A percentile compares a stretch with the other conserved stretches of the same genome.
Evolutionary conservation across 2,329 filamentous ascomycete species (phyloP).

Genomic region (Botrytis sinoallii): DNA sequence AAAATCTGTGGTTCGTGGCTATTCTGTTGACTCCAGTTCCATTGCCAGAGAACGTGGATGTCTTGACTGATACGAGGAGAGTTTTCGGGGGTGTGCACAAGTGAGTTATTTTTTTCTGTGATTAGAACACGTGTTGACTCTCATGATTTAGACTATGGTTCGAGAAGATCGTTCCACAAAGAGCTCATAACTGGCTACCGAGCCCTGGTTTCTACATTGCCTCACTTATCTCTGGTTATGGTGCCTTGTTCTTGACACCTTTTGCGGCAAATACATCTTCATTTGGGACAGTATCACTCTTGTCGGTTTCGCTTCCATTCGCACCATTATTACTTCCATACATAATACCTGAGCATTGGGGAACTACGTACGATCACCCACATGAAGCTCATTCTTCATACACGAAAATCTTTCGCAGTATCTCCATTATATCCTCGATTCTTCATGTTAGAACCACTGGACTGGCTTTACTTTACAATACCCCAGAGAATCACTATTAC

Average conservation of each 20-base stretch:
- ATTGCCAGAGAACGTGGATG: constrained; percentile 37
- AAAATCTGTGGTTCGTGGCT: constrained; percentile 61
- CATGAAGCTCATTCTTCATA: constrained; percentile 43
- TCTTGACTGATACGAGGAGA: constrained; percentile 22
- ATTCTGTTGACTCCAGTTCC: constrained; percentile 55
- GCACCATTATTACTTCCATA: constrained; percentile 47
- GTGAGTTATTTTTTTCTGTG: not conserved
- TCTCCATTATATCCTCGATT: constrained; percentile 45
- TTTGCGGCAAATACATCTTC: constrained; percentile 42
- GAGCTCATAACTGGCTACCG: constrained; percentile 46
- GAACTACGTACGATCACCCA: constrained; percentile 43
- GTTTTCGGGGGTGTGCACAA: constrained; percentile 5
- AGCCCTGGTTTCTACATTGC: constrained; percentile 40
- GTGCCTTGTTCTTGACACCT: constrained; percentile 41
- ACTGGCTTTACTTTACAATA: constrained; percentile 46
- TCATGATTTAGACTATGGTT: constrained; percentile 36
- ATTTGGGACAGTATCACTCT: constrained; percentile 40
- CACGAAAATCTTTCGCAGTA: constrained; percentile 46
- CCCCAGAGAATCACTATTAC: constrained; percentile 48
- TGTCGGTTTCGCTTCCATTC: constrained; percentile 43
- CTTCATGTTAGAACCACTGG: constrained; percentile 47
- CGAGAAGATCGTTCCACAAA: constrained; percentile 41
- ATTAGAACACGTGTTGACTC: constrained; percentile 4
- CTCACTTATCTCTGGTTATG: constrained; percentile 40
- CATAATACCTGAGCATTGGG: constrained; percentile 49